Evolutionary conservation across 345 rosid genomes (phyloP), one percentile per base, ranked within the genome.

Genomic region (Brassica cretica): DNA sequence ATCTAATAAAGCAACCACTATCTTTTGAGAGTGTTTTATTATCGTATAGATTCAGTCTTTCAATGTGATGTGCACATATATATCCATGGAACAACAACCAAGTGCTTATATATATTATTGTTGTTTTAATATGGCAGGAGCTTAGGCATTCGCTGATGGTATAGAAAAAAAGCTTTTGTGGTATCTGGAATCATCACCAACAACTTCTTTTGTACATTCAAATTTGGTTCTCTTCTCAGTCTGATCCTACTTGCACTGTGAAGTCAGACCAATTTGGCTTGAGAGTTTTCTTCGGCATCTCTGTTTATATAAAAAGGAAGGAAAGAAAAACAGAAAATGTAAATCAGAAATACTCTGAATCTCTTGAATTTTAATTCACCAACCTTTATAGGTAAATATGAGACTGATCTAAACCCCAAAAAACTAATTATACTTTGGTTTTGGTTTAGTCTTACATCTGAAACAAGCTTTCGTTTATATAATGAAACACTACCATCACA

Each of bases 81-180:
- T 21, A 21, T 19, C 12, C 3, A 25, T 27, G 55, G 32, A 39
- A 56, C 24, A 41, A 27, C 60, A 32, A 41, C 2, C 60, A 32
- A 41, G 6, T 37, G 68, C 39, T 61, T 61, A 61, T 61, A 61
- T 41, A 27, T 59, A 64, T 33, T 64, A 41, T n/a, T 64, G 68
- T 25, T 82, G n/a, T 59, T 32, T 11, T 46, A 24, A 46, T 18
- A 5, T 14, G 16, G 5, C 85, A 90, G 93, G 89, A 89, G 86
- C 84, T 74, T 84, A 75, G 85, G 93, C 64, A 85, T 89, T 75
- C 81, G 88, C 46, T 88, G 82, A 87, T 76, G 82, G 76, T 49
- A 49, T 72, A 74, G 59, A 12, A 18, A 51, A 12, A 12, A 41
- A 8, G 4, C 62, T 19, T 58, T 15, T 58, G 73, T 60, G 18